Base-by-base conservation (phyloP, 108 stramenopile genomes). In the Skeletonema menzelii region DNA sequence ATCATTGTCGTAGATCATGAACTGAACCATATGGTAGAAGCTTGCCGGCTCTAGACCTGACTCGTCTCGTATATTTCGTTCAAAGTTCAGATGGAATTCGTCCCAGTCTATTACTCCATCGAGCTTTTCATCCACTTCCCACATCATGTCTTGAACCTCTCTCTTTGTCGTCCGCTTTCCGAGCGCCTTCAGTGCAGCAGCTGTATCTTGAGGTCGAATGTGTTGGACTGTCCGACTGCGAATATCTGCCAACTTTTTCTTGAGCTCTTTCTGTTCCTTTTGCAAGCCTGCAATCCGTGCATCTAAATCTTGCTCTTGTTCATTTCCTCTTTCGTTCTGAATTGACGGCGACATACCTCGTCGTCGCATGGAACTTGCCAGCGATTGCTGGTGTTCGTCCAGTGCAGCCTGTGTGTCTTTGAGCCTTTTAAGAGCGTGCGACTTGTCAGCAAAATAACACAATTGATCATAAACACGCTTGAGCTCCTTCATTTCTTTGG, bases 101-200 rank as follows among this genome's bases (percentile, higher is more conserved):
- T 90, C 90, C 95, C 95, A 96, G 72, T 95, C 93, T 24, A 96
- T 71, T 14, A 81, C 84, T 30, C 89, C 91, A 72, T 96, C 95
- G 22, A 94, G 65, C 55, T 95, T 92, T 65, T 96, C 95, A 74
- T 96, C 95, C 14, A 92, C 93, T 71, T 96, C 95, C 95, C 95
- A 96, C 57, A 96, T 89, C 79, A 96, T 91, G 61, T 95, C 91
- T 42, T 89, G 86, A 10, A 93, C 87, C 65, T 95, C 92, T 73
- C 78, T 88, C 74, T 83, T 82, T 15, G 85, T 66, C 5, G 59
- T 35, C 58, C 76, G 82, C 63, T 86, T 88, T 8, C 91, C 92
- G 34, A 96, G 77, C 27, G 69, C 69, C 44, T 82, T 85, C 56
- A 95, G 49, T 32, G 84, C 86, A 27, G 93, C 86, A 5, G 75